Evolutionary conservation across 305 asterid genomes (phyloP).

Genomic region (Stenogyne calaminthoides): DNA sequence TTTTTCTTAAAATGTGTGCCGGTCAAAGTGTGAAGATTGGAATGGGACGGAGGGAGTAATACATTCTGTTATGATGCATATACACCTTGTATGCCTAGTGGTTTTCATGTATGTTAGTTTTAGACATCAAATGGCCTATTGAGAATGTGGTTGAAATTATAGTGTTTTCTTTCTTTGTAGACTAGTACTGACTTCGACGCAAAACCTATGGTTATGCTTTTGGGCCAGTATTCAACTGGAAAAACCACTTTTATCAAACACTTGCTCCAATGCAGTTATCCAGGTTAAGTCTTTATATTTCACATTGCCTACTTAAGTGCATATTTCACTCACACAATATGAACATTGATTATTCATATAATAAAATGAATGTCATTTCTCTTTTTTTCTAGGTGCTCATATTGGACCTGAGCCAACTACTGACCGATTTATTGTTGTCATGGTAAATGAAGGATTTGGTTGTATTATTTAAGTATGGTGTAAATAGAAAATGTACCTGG

Average conservation of each 20-base stretch:
- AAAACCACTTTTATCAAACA: slow-evolving; percentile 94
- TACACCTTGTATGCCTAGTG: not conserved
- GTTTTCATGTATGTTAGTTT: not conserved
- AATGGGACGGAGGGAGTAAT: too few relatives aligned
- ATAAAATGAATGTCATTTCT: slow-evolving; percentile 1
- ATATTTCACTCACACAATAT: not conserved
- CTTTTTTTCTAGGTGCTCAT: slow-evolving; percentile 69
- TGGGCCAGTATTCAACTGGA: slow-evolving; percentile 98
- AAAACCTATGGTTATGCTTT: slow-evolving; percentile 96
- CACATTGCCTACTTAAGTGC: not conserved
- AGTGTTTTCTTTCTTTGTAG: slow-evolving; percentile 37
- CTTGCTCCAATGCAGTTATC: slow-evolving; percentile 75
- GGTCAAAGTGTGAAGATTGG: too few relatives aligned
- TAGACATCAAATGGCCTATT: not conserved
- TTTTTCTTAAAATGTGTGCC: too few relatives aligned
- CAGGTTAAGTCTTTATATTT: slow-evolving; percentile 52
- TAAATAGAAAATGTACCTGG: not conserved
- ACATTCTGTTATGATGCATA: slow-evolving; percentile 1
- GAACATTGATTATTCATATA: slow-evolving; percentile 12
- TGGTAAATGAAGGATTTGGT: slow-evolving; percentile 46
- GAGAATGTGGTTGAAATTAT: slow-evolving; percentile 20
- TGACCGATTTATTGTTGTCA: slow-evolving; percentile 86
- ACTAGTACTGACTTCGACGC: slow-evolving; percentile 88
- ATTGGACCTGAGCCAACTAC: slow-evolving; percentile 99
- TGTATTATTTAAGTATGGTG: slow-evolving; percentile 10